Base-by-base conservation (phyloP, 208 protist genomes). In the Trypanosoma platydactyli region DNA sequence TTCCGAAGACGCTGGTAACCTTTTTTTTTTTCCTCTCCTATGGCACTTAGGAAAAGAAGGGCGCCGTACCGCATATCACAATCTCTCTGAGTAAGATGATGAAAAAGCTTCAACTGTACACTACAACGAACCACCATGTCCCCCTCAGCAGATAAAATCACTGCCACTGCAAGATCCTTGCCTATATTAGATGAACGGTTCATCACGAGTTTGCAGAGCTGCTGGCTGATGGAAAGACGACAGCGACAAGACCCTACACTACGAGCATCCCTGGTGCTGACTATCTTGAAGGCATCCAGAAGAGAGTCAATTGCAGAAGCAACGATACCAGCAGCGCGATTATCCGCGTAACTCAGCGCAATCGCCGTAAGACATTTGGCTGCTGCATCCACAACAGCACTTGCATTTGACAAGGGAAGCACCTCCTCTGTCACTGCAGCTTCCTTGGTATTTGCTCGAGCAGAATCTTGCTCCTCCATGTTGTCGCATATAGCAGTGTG, bases 31-130 rank as follows among this genome's bases (percentile, higher is more conserved):
- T 92, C 84, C 60, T 86, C 85, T 27, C 64, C 71, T 48, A 94
- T 70, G 15, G 81, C 89, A 5, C 81, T 91, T 11, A 94, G 77
- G 29, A 94, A 55, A 33, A 94, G 76, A 44, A 91, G 64, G 7
- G 86, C 79, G 0, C 65, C 84, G 25, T 87, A 82, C 11, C 84
- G 89, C 81, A 94, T 86, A 59, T 92, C 89, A 35, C 62, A 68
- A 27, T 65, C 63, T 6, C 70, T 68, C 2, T 70, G 30, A 12
- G 49, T 33, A 22, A 90, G 60, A 40, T 78, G 64, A 2, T 29
- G 27, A 15, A 71, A 60, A 22, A 94, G 62, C 64, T 89, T 89
- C 38, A 41, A 9, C 67, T 94, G 89, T 52, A 92, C 58, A 1
- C 49, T 46, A 18, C 73, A 68, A n/a, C 84, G 83, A 57, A 92